Conservation (phyloP, 164 flowering plant genomes). For the Vitis vinifera region DNA sequence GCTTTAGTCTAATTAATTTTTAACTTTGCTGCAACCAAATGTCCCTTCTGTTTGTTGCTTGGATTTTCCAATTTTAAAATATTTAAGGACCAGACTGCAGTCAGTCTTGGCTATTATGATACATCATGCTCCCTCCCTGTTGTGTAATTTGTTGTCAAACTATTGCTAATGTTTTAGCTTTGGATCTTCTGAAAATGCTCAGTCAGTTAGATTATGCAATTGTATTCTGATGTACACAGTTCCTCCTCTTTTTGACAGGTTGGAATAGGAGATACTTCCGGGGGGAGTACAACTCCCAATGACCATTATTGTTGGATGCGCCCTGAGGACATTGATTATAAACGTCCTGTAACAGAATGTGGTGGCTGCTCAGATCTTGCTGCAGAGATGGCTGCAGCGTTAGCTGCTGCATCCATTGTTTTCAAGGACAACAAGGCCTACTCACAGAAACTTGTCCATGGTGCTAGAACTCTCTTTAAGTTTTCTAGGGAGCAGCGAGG, state of each 20-base stretch:
- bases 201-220: too few species aligned
- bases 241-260: conserved; percentile 39
- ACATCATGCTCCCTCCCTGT: too few species aligned
- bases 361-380: conserved; percentile 87
- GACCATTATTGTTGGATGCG: conserved; percentile 99
- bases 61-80: too few species aligned
- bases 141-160: too few species aligned
- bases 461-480: conserved; percentile 73
- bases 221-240: too few species aligned
- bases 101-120: too few species aligned
- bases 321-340: conserved; percentile 94
- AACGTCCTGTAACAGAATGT: conserved; percentile 64
- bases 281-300: conserved; percentile 59
- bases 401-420: conserved; percentile 96
- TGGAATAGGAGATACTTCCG: conserved; percentile 75
- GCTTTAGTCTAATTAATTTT: background rate
- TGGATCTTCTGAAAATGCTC: too few species aligned
- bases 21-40: too few species aligned
- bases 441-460: conserved; percentile 93
- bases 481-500: conserved; percentile 81
- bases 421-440: conserved; percentile 93
- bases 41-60: too few species aligned
- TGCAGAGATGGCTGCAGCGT: conserved; percentile 97
- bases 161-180: too few species aligned
- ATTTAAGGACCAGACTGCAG: too few species aligned